Base-by-base conservation (phyloP, 2,329 filamentous ascomycete species). In the Aspergillus pseudotamarii region DNA sequence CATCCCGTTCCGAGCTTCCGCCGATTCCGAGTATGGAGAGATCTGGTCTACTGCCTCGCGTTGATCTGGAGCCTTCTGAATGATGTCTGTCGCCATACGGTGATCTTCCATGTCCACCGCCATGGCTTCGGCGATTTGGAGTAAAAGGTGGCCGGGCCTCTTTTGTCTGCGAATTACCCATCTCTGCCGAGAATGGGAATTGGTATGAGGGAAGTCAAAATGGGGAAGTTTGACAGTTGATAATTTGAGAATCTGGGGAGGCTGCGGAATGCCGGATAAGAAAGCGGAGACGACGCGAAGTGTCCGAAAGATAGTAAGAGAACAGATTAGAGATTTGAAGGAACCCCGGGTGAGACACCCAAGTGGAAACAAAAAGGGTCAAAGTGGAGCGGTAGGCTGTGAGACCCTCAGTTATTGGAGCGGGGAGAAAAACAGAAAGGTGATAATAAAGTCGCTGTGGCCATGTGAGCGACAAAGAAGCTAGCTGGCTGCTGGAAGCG, bases 1-100 rank as follows among this genome's bases (percentile, higher is more conserved):
- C 75, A 67, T 86, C 84, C 70, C 83, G 78, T 64, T 86, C 82
- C 67, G 77, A 71, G 68, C 73, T 78, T 60, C 80, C 76, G 46
- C 82, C 82, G 11, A 89, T 79, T 60, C 85, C 84, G 36, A 89
- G 81, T 66, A 89, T 84, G 1, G 85, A 85, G 38, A 89, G 79
- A 68, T 89, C 86, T 48, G 83, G 84, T 60, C 86, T 78, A 77
- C 84, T 88, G 34, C 82, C 80, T 67, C 86, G 81, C 58, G 81
- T 81, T 60, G 77, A 79, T 58, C 85, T 77, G 46, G 81, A 79
- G 64, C 74, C 78, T 66, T 85, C 69, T 58, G 73, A 70, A 43
- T 73, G 67, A 67, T 66, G 72, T 61, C 59, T 66, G 46, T 68
- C 76, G 66, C 64, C 66, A 65, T 72, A 78, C 30, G 67, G 73